Percentiles rank a stretch among this genome's conserved stretches.
These are phyloP conservation scores for Ophiostoma ips DNA, from an alignment of 2,329 filamentous ascomycete species.

Conservation along the genomic window DNA sequence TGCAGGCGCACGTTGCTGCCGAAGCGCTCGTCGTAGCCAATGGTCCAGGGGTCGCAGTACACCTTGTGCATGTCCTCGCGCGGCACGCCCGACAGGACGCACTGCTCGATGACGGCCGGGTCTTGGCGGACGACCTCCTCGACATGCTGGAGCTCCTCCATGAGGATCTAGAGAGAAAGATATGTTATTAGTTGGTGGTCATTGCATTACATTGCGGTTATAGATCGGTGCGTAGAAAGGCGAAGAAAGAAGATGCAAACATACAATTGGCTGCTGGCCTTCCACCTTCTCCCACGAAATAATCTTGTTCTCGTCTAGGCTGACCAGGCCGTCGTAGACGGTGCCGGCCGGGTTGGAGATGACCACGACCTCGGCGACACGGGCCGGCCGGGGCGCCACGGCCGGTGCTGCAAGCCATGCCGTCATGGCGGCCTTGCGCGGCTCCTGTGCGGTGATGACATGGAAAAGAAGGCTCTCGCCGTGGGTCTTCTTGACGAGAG, in stretches of 20 bases:
- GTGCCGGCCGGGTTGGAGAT: constrained; percentile 60
- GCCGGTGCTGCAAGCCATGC: constrained; percentile 59
- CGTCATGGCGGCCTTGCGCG: constrained; percentile 71
- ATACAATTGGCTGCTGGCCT: constrained; percentile 66
- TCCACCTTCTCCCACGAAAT: constrained; percentile 61
- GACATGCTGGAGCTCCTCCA: constrained; percentile 75
- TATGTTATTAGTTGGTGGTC: constrained; percentile 18
- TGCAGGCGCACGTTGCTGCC: constrained; percentile 67
- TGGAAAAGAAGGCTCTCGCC: constrained; percentile 66
- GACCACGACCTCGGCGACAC: constrained; percentile 70
- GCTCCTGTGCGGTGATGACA: constrained; percentile 72
- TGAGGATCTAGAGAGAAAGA: constrained; percentile 60
- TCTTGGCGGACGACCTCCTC: constrained; percentile 65
- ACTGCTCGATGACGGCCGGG: constrained; percentile 81
- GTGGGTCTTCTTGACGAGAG: constrained; percentile 55
- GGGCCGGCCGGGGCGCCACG: constrained; percentile 45
- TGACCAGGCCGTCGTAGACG: constrained; percentile 70
- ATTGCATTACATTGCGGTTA: too few relatives aligned
- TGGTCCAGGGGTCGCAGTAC: constrained; percentile 93
- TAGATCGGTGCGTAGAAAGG: too few relatives aligned
- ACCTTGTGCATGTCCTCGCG: constrained; percentile 84
- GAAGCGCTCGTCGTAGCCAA: constrained; percentile 84
- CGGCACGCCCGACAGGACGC: constrained; percentile 66
- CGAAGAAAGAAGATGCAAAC: constrained; percentile 16
- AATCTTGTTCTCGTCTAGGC: constrained; percentile 53